A percentile compares a stretch with the other conserved stretches of the same genome.
phyloP scores from a whole-genome alignment of 371 early-diverging fungal species.

The Haplosporangium sp. region DNA sequence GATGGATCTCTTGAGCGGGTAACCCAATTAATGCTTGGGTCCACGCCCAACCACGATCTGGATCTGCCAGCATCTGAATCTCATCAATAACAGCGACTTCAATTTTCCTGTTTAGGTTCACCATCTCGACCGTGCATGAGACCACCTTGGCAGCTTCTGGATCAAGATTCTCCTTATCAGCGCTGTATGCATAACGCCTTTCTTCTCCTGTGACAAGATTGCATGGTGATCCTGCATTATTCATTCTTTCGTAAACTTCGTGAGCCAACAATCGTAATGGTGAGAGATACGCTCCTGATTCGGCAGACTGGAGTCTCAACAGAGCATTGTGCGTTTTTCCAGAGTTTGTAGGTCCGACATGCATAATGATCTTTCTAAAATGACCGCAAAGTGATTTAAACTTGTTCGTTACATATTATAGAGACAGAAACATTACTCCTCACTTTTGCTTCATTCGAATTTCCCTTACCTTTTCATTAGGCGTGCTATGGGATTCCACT shows the following conservation, averaged over 20 bases:
- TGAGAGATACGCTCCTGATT: constrained; percentile 89
- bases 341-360: constrained; percentile 97
- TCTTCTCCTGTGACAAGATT: constrained; percentile 95
- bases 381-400: not conserved
- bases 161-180: constrained; percentile 23
- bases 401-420: not conserved
- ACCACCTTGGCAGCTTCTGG: constrained; percentile 60
- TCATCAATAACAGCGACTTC: constrained; percentile 97
- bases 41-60: constrained; percentile 96
- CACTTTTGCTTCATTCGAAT: not conserved
- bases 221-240: constrained; percentile 78
- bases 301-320: constrained; percentile 71
- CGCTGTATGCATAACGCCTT: constrained; percentile 65
- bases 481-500: constrained; percentile 84
- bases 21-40: constrained; percentile 88
- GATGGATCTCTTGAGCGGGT: constrained; percentile 88
- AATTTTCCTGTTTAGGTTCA: constrained; percentile 63
- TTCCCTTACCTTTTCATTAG: constrained; percentile 69
- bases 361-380: constrained; percentile 85
- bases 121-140: constrained; percentile 95
- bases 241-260: constrained; percentile 92
- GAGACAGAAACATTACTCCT: not conserved
- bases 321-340: constrained; percentile 96
- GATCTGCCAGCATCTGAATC: constrained; percentile 95
- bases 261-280: constrained; percentile 94